These are phyloP conservation scores for Wickerhamomyces alni DNA, from an alignment of 805 yeast genomes.

Conservation along the genomic window DNA sequence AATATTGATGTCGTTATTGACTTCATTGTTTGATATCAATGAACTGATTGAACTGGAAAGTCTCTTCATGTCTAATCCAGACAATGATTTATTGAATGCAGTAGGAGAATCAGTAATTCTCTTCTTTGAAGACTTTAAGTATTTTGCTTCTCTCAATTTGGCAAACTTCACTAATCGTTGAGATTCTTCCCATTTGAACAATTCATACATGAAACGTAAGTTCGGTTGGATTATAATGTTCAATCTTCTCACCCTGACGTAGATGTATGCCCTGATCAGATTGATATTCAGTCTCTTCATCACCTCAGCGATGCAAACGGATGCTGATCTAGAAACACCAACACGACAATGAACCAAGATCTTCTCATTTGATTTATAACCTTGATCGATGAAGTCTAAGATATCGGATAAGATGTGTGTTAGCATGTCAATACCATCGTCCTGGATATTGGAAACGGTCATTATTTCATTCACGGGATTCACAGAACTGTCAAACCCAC, in stretches of 20 bases:
- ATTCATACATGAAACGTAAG: constrained; percentile 83
- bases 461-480: constrained; percentile 29
- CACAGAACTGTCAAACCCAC: constrained; percentile 6
- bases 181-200: constrained; percentile 59
- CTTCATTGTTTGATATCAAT: constrained; percentile 5
- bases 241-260: constrained; percentile 82
- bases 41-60: constrained; percentile 9
- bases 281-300: constrained; percentile 69
- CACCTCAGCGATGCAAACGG: constrained; percentile 92
- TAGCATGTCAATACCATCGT: constrained; percentile 85
- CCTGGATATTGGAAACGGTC: constrained; percentile 71
- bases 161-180: constrained; percentile 8
- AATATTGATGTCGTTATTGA: constrained; percentile 1
- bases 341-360: constrained; percentile 89
- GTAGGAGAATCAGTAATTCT: neutral
- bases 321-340: constrained; percentile 92
- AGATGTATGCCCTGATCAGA: constrained; percentile 75
- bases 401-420: constrained; percentile 56
- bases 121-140: neutral
- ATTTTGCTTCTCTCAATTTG: constrained; percentile 1
- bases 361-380: constrained; percentile 37
- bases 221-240: constrained; percentile 95
- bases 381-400: constrained; percentile 58
- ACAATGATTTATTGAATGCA: neutral
- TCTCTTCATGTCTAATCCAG: neutral